Conservation (phyloP, 306 rosid species). For the Sesbania bispinosa region DNA sequence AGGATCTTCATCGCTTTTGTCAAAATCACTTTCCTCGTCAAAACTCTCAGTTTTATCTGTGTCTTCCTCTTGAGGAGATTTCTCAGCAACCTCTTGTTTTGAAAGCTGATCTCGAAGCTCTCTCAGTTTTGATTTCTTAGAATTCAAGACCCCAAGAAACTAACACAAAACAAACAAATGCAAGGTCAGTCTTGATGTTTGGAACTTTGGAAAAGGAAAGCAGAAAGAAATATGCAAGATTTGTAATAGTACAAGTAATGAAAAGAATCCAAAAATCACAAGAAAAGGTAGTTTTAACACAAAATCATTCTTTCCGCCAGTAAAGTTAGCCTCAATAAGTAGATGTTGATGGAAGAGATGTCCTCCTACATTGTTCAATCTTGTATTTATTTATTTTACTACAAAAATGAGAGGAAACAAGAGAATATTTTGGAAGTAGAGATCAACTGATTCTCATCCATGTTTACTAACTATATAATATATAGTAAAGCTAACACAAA, state of each 20-base stretch:
- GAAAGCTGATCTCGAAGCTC: constrained; percentile 66
- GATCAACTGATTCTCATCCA: too few species aligned
- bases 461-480: too few species aligned
- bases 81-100: constrained; percentile 35
- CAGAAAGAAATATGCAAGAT: constrained; percentile 1
- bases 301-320: background rate
- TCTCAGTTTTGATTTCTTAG: constrained; percentile 77
- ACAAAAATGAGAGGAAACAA: too few species aligned
- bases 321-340: background rate
- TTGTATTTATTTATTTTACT: too few species aligned
- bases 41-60: constrained; percentile 78
- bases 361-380: too few species aligned
- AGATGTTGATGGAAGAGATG: background rate
- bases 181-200: constrained; percentile 11
- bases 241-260: background rate
- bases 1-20: constrained; percentile 42
- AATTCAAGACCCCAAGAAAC: constrained; percentile 84
- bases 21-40: constrained; percentile 45
- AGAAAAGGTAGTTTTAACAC: background rate
- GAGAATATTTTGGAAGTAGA: too few species aligned
- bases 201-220: background rate
- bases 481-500: too few species aligned
- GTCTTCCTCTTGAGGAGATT: constrained; percentile 59
- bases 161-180: constrained; percentile 37
- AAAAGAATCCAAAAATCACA: background rate